Conservation (phyloP, 768 basidiomycete species). For the Russula sp. region DNA sequence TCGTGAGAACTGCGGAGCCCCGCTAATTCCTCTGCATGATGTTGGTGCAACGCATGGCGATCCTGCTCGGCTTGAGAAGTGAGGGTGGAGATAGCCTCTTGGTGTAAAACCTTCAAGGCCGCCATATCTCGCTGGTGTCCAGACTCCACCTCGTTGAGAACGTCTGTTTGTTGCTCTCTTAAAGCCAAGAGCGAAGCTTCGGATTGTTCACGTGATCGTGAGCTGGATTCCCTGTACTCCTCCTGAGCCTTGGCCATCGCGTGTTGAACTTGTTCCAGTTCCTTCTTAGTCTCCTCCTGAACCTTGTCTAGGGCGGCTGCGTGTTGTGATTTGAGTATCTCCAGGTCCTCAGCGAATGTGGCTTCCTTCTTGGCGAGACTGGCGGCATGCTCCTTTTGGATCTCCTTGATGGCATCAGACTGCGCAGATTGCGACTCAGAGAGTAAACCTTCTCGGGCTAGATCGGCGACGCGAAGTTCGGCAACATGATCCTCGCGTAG, state of each 20-base stretch:
- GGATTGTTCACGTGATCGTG: constrained; percentile 45
- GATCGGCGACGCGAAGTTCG: constrained; percentile 70
- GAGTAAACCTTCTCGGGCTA: constrained; percentile 68
- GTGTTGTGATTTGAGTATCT: constrained; percentile 65
- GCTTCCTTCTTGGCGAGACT: constrained; percentile 65
- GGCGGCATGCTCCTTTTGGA: constrained; percentile 71
- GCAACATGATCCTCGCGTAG: constrained; percentile 74
- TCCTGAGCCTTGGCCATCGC: constrained; percentile 47
- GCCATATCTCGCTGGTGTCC: constrained; percentile 56
- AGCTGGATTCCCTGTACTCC: constrained; percentile 40
- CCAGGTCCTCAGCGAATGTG: constrained; percentile 61
- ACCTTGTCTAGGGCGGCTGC: constrained; percentile 50
- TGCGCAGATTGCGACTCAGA: constrained; percentile 72
- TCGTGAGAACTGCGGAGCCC: constrained; percentile 48
- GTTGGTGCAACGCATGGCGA: constrained; percentile 38
- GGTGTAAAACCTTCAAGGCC: constrained; percentile 49
- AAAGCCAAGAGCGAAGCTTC: constrained; percentile 48
- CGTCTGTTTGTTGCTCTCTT: constrained; percentile 53
- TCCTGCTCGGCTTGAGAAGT: constrained; percentile 39
- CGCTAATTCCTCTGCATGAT: constrained; percentile 43
- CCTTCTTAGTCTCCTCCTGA: constrained; percentile 52
- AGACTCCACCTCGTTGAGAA: constrained; percentile 54
- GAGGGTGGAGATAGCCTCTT: constrained; percentile 38
- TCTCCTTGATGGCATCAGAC: constrained; percentile 54
- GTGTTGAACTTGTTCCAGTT: constrained; percentile 48